A percentile compares a stretch with the other conserved stretches of the same genome.
Evolutionary conservation across 176 grass and related monocot species (phyloP).

Genomic region (Pontederia paniculata): DNA sequence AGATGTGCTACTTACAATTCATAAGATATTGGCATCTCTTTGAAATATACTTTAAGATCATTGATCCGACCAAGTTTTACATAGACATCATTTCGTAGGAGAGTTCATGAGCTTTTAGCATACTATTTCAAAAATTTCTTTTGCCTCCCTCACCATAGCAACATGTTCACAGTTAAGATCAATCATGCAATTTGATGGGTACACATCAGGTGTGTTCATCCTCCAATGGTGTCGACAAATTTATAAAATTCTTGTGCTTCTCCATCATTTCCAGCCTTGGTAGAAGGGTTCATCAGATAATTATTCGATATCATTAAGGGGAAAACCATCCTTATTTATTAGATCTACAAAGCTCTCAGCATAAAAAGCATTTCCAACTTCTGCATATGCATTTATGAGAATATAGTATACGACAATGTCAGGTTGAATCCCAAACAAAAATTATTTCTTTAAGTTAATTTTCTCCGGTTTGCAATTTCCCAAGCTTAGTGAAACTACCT

Average conservation of each 20-base stretch:
- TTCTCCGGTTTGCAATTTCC: constrained; percentile 39
- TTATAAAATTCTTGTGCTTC: constrained; percentile 60
- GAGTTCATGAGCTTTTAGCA: constrained; percentile 68
- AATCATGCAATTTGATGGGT: constrained; percentile 91
- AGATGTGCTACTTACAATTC: constrained; percentile 42
- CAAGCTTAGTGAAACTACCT: constrained; percentile 45
- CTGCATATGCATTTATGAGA: constrained; percentile 69
- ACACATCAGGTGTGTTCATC: constrained; percentile 35
- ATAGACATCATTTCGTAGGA: constrained; percentile 70
- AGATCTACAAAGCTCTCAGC: constrained; percentile 58
- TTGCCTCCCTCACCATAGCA: constrained; percentile 72
- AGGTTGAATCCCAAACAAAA: constrained; percentile 23
- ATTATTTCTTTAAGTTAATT: constrained; percentile 66
- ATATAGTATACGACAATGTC: constrained; percentile 65
- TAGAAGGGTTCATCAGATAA: constrained; percentile 75
- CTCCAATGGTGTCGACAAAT: constrained; percentile 54
- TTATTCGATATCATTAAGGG: constrained; percentile 46
- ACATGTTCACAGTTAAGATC: constrained; percentile 69
- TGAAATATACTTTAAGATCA: constrained; percentile 44
- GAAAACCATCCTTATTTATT: constrained; percentile 59
- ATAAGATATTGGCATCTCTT: constrained; percentile 75
- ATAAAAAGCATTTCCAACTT: constrained; percentile 56
- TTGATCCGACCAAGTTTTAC: constrained; percentile 47
- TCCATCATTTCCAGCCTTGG: constrained; percentile 48
- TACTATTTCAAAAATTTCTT: constrained; percentile 59